phyloP scores from a whole-genome alignment of 257 asterid genomes.

The Solanum sitiens region DNA sequence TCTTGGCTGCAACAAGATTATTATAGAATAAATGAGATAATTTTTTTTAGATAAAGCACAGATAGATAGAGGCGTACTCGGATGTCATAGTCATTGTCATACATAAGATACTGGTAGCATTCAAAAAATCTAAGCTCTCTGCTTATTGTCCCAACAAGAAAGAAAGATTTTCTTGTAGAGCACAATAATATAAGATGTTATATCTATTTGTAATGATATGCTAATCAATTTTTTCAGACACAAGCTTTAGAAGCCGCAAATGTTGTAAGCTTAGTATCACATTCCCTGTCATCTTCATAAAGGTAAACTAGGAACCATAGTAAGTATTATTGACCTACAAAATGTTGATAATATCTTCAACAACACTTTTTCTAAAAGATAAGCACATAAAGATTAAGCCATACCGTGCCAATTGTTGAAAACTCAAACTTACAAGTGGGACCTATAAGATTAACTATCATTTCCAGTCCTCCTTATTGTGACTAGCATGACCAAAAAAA shows the following conservation, averaged over 20 bases:
- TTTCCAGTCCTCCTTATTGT: constrained; percentile 65
- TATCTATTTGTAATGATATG: neutral
- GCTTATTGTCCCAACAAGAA: neutral
- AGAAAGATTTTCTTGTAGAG: neutral
- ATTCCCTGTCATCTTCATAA: neutral
- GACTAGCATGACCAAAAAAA: constrained; percentile 26
- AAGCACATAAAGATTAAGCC: neutral
- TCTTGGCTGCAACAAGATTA: constrained; percentile 31
- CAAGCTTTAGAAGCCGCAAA: neutral
- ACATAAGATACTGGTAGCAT: neutral
- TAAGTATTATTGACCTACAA: neutral
- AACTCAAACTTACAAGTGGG: constrained; percentile 65
- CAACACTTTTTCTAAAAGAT: neutral
- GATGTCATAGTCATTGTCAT: neutral
- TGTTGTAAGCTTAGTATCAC: neutral
- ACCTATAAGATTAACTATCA: constrained; percentile 68
- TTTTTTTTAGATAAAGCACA: neutral
- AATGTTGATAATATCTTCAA: neutral
- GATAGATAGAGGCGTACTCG: neutral
- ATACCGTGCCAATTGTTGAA: constrained; percentile 66
- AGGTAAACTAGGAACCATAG: neutral
- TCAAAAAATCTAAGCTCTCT: neutral
- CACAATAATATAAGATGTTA: neutral
- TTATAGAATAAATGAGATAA: neutral
- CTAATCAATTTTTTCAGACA: neutral